Evolutionary conservation across 2,329 filamentous ascomycete species (phyloP).

Genomic region (Pseudogymnoascus sp.): DNA sequence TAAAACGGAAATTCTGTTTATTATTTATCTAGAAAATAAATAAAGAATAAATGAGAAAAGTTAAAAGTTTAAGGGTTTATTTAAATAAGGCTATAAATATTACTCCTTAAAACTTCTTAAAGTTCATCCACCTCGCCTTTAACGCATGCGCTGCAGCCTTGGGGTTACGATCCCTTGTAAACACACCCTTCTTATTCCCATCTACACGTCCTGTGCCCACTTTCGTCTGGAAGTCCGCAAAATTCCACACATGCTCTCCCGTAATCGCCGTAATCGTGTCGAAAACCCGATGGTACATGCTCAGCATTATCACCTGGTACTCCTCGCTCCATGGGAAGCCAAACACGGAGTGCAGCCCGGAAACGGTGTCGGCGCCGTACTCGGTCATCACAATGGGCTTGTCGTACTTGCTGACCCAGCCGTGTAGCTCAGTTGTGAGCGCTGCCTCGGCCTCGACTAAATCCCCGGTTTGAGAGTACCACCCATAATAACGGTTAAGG

Average conservation of each 20-base stretch:
- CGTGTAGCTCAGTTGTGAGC: slow-evolving; percentile 21
- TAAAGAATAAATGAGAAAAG: too few relatives aligned
- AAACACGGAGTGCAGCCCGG: slow-evolving; percentile 23
- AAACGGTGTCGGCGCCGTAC: slow-evolving; percentile 26
- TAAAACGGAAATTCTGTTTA: too few relatives aligned
- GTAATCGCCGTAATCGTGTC: slow-evolving; percentile 23
- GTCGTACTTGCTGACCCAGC: slow-evolving; percentile 22
- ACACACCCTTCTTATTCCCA: slow-evolving; percentile 25
- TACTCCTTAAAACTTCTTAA: too few relatives aligned
- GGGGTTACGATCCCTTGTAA: slow-evolving; percentile 20
- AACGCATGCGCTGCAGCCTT: slow-evolving; percentile 17
- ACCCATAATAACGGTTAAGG: slow-evolving; percentile 27
- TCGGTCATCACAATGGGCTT: slow-evolving; percentile 28
- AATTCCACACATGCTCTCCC: slow-evolving; percentile 27
- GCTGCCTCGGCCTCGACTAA: slow-evolving; percentile 20
- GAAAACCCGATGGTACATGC: slow-evolving; percentile 27
- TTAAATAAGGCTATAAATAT: too few relatives aligned
- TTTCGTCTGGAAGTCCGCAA: slow-evolving; percentile 22
- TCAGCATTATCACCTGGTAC: slow-evolving; percentile 22
- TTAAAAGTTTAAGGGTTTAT: too few relatives aligned
- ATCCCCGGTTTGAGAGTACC: slow-evolving; percentile 23
- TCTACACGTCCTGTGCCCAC: slow-evolving; percentile 13
- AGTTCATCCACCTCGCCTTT: slow-evolving; percentile 16
- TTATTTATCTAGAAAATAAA: too few relatives aligned
- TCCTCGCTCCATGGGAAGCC: slow-evolving; percentile 27